phyloP scores from a whole-genome alignment of 352 stramenopile genomes.

The Globisporangium orthogonon region DNA sequence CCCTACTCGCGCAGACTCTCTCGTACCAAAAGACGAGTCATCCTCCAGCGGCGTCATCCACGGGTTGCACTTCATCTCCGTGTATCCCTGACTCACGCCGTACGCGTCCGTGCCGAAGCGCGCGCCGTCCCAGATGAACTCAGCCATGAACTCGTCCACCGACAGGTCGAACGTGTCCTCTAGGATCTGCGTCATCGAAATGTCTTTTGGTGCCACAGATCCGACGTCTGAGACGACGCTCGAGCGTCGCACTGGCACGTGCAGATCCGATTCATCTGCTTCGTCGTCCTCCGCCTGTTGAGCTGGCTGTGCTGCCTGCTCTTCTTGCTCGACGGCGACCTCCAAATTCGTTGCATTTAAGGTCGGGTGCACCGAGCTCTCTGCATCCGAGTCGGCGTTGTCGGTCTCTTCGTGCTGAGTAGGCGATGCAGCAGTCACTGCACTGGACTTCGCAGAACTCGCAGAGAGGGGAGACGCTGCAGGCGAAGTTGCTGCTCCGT shows the following conservation, averaged over 20 bases:
- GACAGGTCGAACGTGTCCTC: conserved; percentile 57
- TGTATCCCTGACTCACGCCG: conserved; percentile 47
- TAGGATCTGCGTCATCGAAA: conserved; percentile 66
- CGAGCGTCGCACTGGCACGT: conserved; percentile 14
- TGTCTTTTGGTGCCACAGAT: conserved; percentile 54
- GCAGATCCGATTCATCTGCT: not conserved
- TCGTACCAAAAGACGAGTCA: conserved; percentile 28
- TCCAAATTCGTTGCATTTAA: not conserved
- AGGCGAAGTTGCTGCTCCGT: not conserved
- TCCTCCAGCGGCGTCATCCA: conserved; percentile 52
- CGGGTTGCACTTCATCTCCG: conserved; percentile 64
- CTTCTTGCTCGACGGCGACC: not conserved
- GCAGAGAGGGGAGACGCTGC: not conserved
- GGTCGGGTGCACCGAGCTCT: not conserved
- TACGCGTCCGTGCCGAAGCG: conserved; percentile 68
- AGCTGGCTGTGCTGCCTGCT: not conserved
- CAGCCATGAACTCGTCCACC: conserved; percentile 60
- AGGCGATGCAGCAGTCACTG: not conserved
- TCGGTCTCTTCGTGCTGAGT: conserved; percentile 6
- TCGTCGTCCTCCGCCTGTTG: not conserved
- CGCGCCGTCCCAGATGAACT: conserved; percentile 60
- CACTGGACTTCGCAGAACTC: conserved; percentile 1
- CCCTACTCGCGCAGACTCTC: not conserved
- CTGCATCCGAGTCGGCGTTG: conserved; percentile 4
- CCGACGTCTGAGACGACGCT: conserved; percentile 62